Conservation (phyloP, 2,329 filamentous ascomycete genomes). For the Colletotrichum sp. region DNA sequence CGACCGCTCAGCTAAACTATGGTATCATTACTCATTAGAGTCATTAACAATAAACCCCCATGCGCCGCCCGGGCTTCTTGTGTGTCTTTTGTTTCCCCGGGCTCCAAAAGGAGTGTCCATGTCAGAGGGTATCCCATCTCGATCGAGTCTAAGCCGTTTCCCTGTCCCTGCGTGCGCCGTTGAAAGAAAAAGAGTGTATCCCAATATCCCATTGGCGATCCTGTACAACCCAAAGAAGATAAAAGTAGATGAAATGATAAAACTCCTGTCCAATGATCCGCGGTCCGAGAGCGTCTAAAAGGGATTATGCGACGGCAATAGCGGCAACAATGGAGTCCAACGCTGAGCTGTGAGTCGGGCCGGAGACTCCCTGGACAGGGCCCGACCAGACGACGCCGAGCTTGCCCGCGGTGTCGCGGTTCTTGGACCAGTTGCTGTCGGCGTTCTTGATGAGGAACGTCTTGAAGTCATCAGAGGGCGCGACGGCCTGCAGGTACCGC, state of each 20-base stretch:
- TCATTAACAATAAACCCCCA: conserved; percentile 16
- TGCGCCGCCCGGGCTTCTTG: neutral
- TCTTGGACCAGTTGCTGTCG: conserved; percentile 67
- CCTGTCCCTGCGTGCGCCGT: neutral
- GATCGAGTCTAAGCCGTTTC: conserved; percentile 5
- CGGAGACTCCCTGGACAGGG: conserved; percentile 56
- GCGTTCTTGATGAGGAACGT: conserved; percentile 67
- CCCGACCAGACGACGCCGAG: conserved; percentile 72
- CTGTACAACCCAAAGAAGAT: neutral
- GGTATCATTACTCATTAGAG: conserved; percentile 24
- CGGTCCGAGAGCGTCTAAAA: neutral
- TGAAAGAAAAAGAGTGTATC: neutral
- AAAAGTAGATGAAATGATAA: neutral
- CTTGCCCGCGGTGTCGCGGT: conserved; percentile 54
- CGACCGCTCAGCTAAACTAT: neutral
- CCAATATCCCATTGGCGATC: neutral
- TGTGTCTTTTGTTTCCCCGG: neutral
- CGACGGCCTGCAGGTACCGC: conserved; percentile 57
- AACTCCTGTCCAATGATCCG: neutral
- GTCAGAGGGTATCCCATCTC: conserved; percentile 16
- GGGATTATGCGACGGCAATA: conserved; percentile 39
- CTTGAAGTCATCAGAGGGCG: conserved; percentile 53
- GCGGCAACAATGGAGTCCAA: conserved; percentile 73
- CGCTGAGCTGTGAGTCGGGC: conserved; percentile 68
- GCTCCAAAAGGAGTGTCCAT: conserved; percentile 3